Base-by-base conservation (phyloP, 106 monocot species). In the Allium sativum region DNA sequence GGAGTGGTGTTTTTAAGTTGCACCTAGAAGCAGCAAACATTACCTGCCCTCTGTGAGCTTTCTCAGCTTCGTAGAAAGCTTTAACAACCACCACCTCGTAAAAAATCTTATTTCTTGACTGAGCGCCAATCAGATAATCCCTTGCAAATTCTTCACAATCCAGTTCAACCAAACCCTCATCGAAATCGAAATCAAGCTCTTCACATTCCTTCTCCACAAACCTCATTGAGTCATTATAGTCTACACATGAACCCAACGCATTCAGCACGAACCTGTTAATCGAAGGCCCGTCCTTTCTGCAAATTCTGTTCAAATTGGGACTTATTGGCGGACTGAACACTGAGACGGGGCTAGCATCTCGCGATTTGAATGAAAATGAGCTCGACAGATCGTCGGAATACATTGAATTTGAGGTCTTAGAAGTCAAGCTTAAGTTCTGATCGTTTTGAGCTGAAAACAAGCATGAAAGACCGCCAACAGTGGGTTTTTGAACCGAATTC, bases 11-110 rank as follows among this genome's bases (percentile, higher is more conserved):
- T 31, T 31, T 31, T 31, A 31, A 31, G 31, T 2, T 31, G 31
- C 31, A 3, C 5, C 4, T 31, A 31, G 31, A 31, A 31, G 5
- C 31, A 31, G 8, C 15, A 47, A 22, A 8, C 62, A 58, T 72
- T 62, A 96, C 96, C 96, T 96, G 96, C 40, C 87, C 87, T 56
- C 90, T 65, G 22, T 96, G 96, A 47, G 96, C 96, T 19, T 78
- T 87, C 76, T 84, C 91, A 0, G 96, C 96, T 69, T 91, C 87
- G 44, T 74, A 80, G 53, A 96, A 96, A 2, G 96, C 96, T 70
- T 85, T 91, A 11, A 88, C 65, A 2, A 96, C 84, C 40, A 96
- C 45, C 56, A 84, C 87, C 44, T 96, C 91, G 43, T 65, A 47
- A 57, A 96, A 96, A 18, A 96, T 88, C 62, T 76, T 74, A 70